These are phyloP conservation scores for Aristolochia contorta DNA, from an alignment of 164 flowering plant genomes.

Conservation along the genomic window DNA sequence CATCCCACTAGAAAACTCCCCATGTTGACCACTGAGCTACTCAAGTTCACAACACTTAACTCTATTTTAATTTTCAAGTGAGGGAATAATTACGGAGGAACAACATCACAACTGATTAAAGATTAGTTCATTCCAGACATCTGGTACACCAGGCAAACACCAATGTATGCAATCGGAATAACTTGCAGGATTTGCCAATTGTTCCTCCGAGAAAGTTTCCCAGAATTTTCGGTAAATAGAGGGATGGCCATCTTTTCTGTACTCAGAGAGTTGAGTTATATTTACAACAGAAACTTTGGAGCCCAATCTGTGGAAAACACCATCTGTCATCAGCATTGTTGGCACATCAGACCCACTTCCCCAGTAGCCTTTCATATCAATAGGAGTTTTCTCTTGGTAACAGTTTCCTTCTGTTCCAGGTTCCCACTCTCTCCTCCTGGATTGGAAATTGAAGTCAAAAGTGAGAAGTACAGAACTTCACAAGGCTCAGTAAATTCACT, in stretches of 20 bases:
- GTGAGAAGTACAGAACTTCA: not conserved
- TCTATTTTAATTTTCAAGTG: too few relatives aligned
- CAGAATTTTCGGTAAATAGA: slow-evolving; percentile 88
- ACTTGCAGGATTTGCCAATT: slow-evolving; percentile 53
- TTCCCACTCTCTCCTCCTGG: slow-evolving; percentile 87
- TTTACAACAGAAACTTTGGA: slow-evolving; percentile 64
- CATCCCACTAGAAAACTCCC: too few relatives aligned
- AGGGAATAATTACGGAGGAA: too few relatives aligned
- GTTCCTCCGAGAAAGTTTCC: slow-evolving; percentile 64
- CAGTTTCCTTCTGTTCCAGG: slow-evolving; percentile 83
- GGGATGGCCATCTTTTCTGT: slow-evolving; percentile 92
- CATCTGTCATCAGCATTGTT: slow-evolving; percentile 74
- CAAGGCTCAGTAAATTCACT: not conserved
- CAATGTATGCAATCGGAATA: slow-evolving; percentile 97
- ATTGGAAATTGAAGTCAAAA: not conserved
- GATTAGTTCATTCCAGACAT: slow-evolving; percentile 88
- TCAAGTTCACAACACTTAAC: too few relatives aligned
- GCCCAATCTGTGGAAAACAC: slow-evolving; percentile 34
- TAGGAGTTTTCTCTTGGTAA: slow-evolving; percentile 54
- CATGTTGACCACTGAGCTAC: too few relatives aligned
- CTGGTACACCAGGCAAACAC: slow-evolving; percentile 97
- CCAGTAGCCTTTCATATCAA: slow-evolving; percentile 53
- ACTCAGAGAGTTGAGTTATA: slow-evolving; percentile 93
- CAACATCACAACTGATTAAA: slow-evolving; percentile 4
- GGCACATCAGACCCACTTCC: slow-evolving; percentile 83